Percentiles rank a stretch among this genome's conserved stretches.
These are phyloP conservation scores for Xylaria grammica DNA, from an alignment of 495 filamentous ascomycete genomes.

Conservation along the genomic window DNA sequence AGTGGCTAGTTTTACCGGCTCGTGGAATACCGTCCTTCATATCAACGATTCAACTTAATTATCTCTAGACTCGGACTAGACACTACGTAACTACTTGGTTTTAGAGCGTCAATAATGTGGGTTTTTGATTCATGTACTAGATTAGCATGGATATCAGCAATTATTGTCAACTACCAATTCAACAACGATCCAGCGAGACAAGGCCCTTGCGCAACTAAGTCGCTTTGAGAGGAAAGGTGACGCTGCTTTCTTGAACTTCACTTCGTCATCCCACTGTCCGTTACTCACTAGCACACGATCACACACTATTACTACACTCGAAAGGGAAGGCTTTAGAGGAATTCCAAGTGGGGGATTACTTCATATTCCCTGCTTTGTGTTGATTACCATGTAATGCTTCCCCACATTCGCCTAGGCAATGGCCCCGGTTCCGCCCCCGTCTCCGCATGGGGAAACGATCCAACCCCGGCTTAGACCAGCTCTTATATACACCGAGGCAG, in stretches of 20 bases:
- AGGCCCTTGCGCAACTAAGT: too few relatives aligned
- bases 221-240: too few relatives aligned
- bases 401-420: neutral
- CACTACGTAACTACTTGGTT: too few relatives aligned
- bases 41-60: too few relatives aligned
- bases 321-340: conserved; percentile 2
- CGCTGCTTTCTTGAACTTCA: neutral
- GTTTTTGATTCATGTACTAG: too few relatives aligned
- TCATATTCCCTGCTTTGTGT: conserved; percentile 6
- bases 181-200: too few relatives aligned
- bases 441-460: neutral
- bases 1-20: too few relatives aligned
- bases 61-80: too few relatives aligned
- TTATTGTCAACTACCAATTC: too few relatives aligned
- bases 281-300: neutral
- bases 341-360: neutral
- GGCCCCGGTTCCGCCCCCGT: conserved; percentile 3
- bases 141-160: too few relatives aligned
- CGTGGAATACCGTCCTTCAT: too few relatives aligned
- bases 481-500: neutral
- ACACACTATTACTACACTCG: neutral
- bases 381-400: conserved; percentile 5
- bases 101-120: too few relatives aligned
- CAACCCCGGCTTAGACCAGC: conserved; percentile 5
- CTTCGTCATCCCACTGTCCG: neutral